phyloP scores from a whole-genome alignment of 2,329 filamentous ascomycete genomes.

The Pochonia chlamydosporia region DNA sequence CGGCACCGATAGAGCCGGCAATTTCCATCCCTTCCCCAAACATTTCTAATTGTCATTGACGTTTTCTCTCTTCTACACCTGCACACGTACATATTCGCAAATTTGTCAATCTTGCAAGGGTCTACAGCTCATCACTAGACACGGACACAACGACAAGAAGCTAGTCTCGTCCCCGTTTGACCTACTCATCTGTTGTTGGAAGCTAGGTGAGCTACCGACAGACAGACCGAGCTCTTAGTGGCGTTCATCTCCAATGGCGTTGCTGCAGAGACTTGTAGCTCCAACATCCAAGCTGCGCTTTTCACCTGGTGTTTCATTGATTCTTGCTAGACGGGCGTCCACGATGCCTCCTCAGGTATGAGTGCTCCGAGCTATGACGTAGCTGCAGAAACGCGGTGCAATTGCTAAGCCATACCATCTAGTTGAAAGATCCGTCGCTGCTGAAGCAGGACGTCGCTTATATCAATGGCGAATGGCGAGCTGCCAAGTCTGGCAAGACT shows the following conservation, averaged over 20 bases:
- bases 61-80: neutral
- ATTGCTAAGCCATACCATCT: neutral
- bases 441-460: slow-evolving; percentile 79
- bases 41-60: neutral
- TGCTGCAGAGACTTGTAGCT: slow-evolving; percentile 24
- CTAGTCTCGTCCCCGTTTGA: neutral
- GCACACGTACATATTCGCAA: too few species aligned
- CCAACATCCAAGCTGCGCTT: slow-evolving; percentile 22
- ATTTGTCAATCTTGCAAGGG: neutral
- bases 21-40: neutral
- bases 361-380: neutral
- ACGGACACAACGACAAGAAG: neutral
- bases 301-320: slow-evolving; percentile 20
- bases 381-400: too few species aligned
- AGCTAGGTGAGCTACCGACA: slow-evolving; percentile 1
- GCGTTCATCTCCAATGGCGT: slow-evolving; percentile 18
- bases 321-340: slow-evolving; percentile 34
- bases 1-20: neutral
- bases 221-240: neutral
- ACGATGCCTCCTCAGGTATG: slow-evolving; percentile 41
- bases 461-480: slow-evolving; percentile 89
- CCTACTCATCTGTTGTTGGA: neutral
- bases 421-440: slow-evolving; percentile 75
- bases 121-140: neutral
- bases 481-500: slow-evolving; percentile 79